Base-by-base conservation (phyloP, 1,139 yeast genomes). In the Lodderomyces parapsilosis region DNA sequence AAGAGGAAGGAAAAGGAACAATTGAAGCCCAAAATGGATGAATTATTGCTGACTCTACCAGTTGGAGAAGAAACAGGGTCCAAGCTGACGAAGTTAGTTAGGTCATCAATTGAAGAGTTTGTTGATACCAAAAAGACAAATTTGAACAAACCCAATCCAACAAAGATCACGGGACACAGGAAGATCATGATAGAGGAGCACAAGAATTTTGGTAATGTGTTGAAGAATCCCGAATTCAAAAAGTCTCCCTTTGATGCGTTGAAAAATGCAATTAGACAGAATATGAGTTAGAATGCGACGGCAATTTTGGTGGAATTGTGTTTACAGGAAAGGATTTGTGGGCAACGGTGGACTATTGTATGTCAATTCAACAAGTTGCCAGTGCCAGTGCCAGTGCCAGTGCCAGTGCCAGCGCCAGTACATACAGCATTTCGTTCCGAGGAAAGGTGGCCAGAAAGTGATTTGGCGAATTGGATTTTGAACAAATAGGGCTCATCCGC, bases 11-110 rank as follows among this genome's bases (percentile, higher is more conserved):
- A 74, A 39, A 77, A 74, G 55, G 84, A 83, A 48, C 78, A 81
- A 51, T 66, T 86, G 48, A 76, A 76, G 50, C 88, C 91, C 5
- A 76, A 81, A 55, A 74, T 86, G 78, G 70, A 75, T 43, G 93
- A 85, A 49, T 64, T 85, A 39, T 66, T 81, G 43, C 66, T 66
- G 32, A 78, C 77, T 32, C 66, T 86, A 44, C 77, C 76, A 2
- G 44, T 53, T 9, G 48, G 25, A 23, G 31, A 20, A 17, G 35
- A 38, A 6, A 5, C 9, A 19, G 9, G 20, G 13, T 9, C 40
- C 34, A 19, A 39, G 20, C 31, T 20, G 19, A 18, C 14, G 15
- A 51, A 13, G 51, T 45, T 35, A 24, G 8, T 23, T 4, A 31
- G 3, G 33, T 14, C 11, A 10, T 18, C 31, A n/a, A 18, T 36